phyloP scores from a whole-genome alignment of 2,329 filamentous ascomycete species.

The Metarhizium sp. region DNA sequence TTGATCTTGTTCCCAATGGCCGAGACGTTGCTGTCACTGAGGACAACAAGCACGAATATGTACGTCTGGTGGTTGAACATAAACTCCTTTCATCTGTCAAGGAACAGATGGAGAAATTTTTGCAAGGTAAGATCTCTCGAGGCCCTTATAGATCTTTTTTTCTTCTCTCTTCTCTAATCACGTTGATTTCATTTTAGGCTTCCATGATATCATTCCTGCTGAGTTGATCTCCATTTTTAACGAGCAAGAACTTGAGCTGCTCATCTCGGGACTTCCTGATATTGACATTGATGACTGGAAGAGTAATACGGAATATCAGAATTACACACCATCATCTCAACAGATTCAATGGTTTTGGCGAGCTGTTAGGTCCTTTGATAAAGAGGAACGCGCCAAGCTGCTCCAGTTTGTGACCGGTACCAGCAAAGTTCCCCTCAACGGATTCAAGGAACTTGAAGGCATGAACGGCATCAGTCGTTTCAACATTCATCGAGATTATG shows the following conservation, averaged over 20 bases:
- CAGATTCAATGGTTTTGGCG: conserved; percentile 99
- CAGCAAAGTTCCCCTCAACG: conserved; percentile 94
- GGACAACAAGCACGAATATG: conserved; percentile 97
- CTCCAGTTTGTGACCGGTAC: conserved; percentile 98
- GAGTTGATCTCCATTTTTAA: conserved; percentile 96
- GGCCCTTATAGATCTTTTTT: neutral
- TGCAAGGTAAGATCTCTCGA: conserved; percentile 52
- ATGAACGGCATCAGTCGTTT: conserved; percentile 98
- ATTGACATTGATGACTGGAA: conserved; percentile 99
- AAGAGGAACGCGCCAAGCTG: conserved; percentile 95
- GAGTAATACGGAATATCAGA: conserved; percentile 97
- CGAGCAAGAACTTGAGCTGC: conserved; percentile 90
- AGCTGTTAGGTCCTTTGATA: conserved; percentile 92
- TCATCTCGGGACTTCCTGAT: conserved; percentile 94
- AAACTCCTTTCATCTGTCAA: conserved; percentile 85
- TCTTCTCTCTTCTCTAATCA: neutral
- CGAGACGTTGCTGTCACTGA: conserved; percentile 91
- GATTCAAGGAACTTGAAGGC: conserved; percentile 97
- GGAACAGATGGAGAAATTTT: conserved; percentile 88
- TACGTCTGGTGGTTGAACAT: conserved; percentile 89
- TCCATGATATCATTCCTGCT: conserved; percentile 95
- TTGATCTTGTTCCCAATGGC: conserved; percentile 81
- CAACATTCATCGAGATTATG: conserved; percentile 98
- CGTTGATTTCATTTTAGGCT: conserved; percentile 42
- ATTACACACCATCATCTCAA: conserved; percentile 86